Base-by-base conservation (phyloP, 1,139 yeast species). In the Pichia sp. region DNA sequence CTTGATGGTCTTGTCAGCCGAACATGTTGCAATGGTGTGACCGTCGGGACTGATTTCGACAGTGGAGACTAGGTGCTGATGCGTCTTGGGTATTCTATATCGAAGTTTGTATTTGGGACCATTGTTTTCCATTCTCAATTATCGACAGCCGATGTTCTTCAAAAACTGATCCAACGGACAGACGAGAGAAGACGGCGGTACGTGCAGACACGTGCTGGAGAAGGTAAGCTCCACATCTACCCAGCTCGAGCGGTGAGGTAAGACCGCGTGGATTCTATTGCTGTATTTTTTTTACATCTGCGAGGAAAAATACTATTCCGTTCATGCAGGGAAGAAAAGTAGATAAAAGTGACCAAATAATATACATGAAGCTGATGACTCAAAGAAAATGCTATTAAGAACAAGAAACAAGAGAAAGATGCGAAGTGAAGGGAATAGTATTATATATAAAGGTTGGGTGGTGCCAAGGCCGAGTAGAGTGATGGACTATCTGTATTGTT, bases 11-110 rank as follows among this genome's bases (percentile, higher is more conserved):
- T 69, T 65, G 60, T 76, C 81, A 42, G 78, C 70, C 4, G 80
- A 73, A 57, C 65, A 57, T 0, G 84, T 75, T 1, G 96, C 96
- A n/a, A 88, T 64, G 30, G 64, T 71, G 31, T 63, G 58, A 0
- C 88, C 89, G 68, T 87, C 77, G 4, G 93, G 92, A 20, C 91
- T 83, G 49, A 87, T 73, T 64, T 81, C 81, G 47, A 81, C 62
- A 4, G 61, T 59, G 20, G 68, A 63, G 14, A 62, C 79, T 14
- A 60, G 40, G 0, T 49, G 46, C 2, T 42, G n/a, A 46, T 61
- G 63, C 2, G 50, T 50, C 8, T 53, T 44, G 2, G 30, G 4
- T 2, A 59, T 38, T 38, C 38, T 51, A 46, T 42, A 55, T 53
- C 60, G 56, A 31, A 60, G 54, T 17, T 40, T 56, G 41, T 61